Conservation (phyloP, 2,329 filamentous ascomycete species). For the Alternaria arborescens region DNA sequence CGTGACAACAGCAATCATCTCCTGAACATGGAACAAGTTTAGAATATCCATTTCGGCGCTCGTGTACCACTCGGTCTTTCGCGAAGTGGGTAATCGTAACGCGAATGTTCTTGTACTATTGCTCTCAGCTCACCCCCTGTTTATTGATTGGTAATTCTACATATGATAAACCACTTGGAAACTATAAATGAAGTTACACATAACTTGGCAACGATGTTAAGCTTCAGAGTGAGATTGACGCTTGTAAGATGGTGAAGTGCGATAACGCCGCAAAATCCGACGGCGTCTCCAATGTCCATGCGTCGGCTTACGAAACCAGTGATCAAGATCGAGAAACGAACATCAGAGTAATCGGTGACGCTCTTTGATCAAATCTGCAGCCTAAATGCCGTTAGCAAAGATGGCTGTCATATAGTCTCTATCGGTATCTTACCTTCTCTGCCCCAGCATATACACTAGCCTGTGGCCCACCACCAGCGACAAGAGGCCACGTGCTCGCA, state of each 20-base stretch:
- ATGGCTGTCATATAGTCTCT: background rate
- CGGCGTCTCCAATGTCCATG: background rate
- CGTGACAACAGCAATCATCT: background rate
- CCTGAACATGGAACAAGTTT: background rate
- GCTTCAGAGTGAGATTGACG: background rate
- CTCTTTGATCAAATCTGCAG: constrained; percentile 2
- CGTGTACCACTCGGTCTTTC: background rate
- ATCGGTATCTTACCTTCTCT: constrained; percentile 26
- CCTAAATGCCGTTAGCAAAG: background rate
- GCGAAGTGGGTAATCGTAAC: too few relatives aligned
- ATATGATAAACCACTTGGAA: background rate
- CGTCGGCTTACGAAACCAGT: background rate
- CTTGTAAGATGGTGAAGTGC: background rate
- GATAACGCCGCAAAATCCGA: constrained; percentile 43
- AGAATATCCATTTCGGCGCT: background rate
- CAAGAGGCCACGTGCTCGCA: constrained; percentile 32
- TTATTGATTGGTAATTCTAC: background rate
- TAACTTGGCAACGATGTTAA: background rate
- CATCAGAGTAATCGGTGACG: background rate
- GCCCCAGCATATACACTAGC: constrained; percentile 30
- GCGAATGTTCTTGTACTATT: background rate
- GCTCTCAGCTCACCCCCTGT: background rate
- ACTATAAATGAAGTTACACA: background rate
- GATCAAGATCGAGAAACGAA: background rate
- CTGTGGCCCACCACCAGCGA: constrained; percentile 21